These are phyloP conservation scores for Saccharomyces hybrid DNA, from an alignment of 1,139 yeast genomes.

Conservation along the genomic window DNA sequence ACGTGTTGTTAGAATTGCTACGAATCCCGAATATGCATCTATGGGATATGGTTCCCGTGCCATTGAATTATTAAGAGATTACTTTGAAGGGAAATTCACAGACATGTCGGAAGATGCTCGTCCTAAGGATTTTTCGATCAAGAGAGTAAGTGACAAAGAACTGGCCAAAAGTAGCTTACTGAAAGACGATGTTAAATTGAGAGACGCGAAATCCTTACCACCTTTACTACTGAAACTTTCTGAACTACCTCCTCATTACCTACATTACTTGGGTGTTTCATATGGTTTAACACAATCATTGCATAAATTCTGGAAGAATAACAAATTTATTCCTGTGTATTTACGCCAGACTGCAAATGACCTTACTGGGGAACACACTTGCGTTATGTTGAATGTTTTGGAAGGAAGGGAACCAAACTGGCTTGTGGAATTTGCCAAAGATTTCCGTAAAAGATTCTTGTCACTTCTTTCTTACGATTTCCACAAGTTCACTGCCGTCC, in stretches of 20 bases:
- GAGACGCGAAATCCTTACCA: constrained; percentile 83
- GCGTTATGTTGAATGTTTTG: constrained; percentile 81
- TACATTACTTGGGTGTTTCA: constrained; percentile 91
- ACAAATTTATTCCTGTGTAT: constrained; percentile 81
- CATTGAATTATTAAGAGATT: constrained; percentile 73
- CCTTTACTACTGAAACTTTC: constrained; percentile 79
- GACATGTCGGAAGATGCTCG: constrained; percentile 60
- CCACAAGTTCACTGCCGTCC: constrained; percentile 69
- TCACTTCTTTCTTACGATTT: constrained; percentile 78
- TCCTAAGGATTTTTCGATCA: constrained; percentile 49
- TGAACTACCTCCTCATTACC: constrained; percentile 77
- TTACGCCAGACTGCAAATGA: constrained; percentile 96
- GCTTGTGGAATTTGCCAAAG: constrained; percentile 78
- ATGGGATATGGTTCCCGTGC: constrained; percentile 98
- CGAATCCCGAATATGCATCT: constrained; percentile 90
- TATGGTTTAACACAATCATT: constrained; percentile 83
- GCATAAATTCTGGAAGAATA: constrained; percentile 87
- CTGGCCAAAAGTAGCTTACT: constrained; percentile 50
- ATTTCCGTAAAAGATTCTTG: constrained; percentile 84
- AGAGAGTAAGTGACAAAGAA: constrained; percentile 69
- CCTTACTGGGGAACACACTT: constrained; percentile 93
- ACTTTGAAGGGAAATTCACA: constrained; percentile 89
- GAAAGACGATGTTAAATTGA: constrained; percentile 73
- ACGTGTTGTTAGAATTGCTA: constrained; percentile 92
- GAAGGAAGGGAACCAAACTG: constrained; percentile 59